Evolutionary conservation across 768 basidiomycete genomes (phyloP), one percentile per base, ranked within the genome.

Genomic region (Tricholomella constricta): DNA sequence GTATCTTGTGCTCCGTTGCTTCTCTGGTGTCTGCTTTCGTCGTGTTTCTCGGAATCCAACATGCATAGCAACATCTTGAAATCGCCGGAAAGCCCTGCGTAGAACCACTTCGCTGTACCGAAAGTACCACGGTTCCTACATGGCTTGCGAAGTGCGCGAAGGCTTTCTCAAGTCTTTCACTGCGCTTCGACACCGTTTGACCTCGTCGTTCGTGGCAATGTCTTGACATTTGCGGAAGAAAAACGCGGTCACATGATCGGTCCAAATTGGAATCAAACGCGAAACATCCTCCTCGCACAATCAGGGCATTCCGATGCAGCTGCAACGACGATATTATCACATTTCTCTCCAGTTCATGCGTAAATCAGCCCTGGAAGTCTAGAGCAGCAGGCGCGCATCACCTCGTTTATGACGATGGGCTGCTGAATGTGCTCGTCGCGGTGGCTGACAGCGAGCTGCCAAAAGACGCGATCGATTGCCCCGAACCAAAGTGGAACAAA

Each of bases 401-500:
- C 15, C n/a, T n/a, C n/a, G n/a, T 17, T 27, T 15, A 42, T 23
- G 23, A 11, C 22, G 42, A 27, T 43, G 26, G 14, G 6, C 7
- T 17, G n/a, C 25, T 5, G n/a, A 20, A 22, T 40, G 38, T 8
- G 9, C 38, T 19, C 20, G 25, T 52, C 38, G 35, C 45, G 46
- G 38, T 45, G 52, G 57, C 46, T 54, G 53, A 54, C 53, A 34
- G 20, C 50, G 48, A 47, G 37, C 34, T 48, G 4, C 51, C 52
- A 49, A 41, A 53, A 57, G 23, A 25, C 49, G 10, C 57, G 58
- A 55, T 59, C 54, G 58, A 59, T 59, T 51, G 51, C 44, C 52
- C 29, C 41, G 46, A 41, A 57, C 60, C 62, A 65, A 62, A 61
- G 56, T 20, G 29, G 48, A 46, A 43, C 62, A 63, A 65, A 63